Percentiles rank a stretch among this genome's conserved stretches.
phyloP scores from a whole-genome alignment of 23 red algal species.

The Gracilariopsis chorda region DNA sequence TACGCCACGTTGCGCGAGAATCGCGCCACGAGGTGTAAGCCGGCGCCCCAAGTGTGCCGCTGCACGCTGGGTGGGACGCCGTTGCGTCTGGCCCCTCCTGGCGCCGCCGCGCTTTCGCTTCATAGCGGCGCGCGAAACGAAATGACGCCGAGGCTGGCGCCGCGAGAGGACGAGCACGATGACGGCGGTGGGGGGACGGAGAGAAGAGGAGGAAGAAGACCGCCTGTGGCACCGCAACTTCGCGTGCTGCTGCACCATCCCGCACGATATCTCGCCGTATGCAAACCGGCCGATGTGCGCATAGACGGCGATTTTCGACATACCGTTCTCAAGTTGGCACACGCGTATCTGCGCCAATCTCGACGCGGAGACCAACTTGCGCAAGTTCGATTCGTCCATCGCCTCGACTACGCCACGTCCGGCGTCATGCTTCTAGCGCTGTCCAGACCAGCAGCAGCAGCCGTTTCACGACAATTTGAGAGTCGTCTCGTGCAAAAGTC shows the following conservation, averaged over 20 bases:
- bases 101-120: too few species aligned
- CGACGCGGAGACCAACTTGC: too few species aligned
- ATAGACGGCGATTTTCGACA: conserved; percentile 77
- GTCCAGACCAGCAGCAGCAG: conserved; percentile 43
- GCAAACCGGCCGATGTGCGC: conserved; percentile 94
- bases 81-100: neutral
- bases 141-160: too few species aligned
- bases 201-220: neutral
- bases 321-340: conserved; percentile 78
- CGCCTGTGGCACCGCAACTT: conserved; percentile 19
- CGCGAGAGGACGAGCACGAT: neutral
- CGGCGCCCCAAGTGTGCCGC: neutral
- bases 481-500: conserved; percentile 57
- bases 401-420: conserved; percentile 97
- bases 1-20: too few species aligned
- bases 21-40: neutral
- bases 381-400: conserved; percentile 58
- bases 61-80: too few species aligned
- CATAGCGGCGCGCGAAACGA: too few species aligned
- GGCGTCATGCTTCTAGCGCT: conserved; percentile 82
- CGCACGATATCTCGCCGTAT: conserved; percentile 69
- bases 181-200: too few species aligned
- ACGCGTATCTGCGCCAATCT: neutral
- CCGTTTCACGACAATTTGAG: conserved; percentile 64
- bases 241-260: conserved; percentile 54